These are phyloP conservation scores for Ochromonas danica DNA, from an alignment of 108 stramenopile species.

Conservation along the genomic window DNA sequence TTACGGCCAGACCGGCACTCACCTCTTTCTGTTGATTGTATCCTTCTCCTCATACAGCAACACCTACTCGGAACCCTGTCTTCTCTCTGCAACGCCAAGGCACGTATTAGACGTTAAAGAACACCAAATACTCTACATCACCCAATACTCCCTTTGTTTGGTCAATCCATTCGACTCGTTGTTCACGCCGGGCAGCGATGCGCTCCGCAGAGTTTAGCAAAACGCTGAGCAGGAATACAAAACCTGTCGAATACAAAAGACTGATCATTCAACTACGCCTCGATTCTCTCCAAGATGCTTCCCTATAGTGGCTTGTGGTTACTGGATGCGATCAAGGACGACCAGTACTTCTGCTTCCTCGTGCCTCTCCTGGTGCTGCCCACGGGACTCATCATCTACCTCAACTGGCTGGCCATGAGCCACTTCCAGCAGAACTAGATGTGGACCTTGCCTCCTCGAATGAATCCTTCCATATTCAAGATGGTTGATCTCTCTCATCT, in stretches of 20 bases:
- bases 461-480: no score
- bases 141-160: background rate
- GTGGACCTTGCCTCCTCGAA: no score
- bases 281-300: no score
- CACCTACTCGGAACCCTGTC: background rate
- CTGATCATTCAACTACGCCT: no score
- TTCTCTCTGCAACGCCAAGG: background rate
- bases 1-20: background rate
- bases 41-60: background rate
- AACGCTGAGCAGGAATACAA: conserved; percentile 3
- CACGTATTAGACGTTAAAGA: background rate
- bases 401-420: no score
- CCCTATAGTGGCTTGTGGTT: no score
- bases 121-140: background rate
- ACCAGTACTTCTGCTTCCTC: no score
- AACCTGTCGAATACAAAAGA: background rate
- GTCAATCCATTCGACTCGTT: background rate
- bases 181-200: background rate
- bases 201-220: background rate
- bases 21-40: background rate
- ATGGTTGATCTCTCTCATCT: no score
- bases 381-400: no score
- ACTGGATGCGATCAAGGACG: no score
- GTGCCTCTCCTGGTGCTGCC: no score
- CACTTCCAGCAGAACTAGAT: no score